Conservation (phyloP, 1,284 basidiomycete species). For the Austropuccinia psidii region DNA sequence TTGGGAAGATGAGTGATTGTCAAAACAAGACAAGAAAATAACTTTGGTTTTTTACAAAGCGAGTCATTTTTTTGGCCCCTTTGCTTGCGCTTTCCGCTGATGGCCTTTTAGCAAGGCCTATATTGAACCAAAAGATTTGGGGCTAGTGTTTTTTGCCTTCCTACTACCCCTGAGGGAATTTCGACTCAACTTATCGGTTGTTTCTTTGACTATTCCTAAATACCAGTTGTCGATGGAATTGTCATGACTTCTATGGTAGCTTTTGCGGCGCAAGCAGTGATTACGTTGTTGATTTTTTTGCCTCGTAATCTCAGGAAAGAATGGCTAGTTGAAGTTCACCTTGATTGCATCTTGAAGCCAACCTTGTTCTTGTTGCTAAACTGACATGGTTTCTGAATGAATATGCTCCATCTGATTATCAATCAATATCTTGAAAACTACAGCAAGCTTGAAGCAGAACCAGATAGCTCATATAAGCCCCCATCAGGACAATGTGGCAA, state of each 20-base stretch:
- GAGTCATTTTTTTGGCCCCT: not conserved
- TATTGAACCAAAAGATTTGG: not conserved
- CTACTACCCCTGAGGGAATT: not conserved
- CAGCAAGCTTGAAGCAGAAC: not conserved
- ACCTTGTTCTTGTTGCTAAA: not conserved
- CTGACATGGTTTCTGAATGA: not conserved
- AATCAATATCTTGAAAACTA: not conserved
- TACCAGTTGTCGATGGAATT: not conserved
- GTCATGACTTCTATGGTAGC: conserved; percentile 4
- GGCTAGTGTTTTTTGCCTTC: not conserved
- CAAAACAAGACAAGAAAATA: too few species aligned
- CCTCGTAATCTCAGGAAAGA: conserved; percentile 3
- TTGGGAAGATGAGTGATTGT: not conserved
- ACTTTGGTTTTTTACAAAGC: not conserved
- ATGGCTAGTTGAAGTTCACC: conserved; percentile 6
- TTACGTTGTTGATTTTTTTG: conserved; percentile 17
- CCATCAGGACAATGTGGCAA: not conserved
- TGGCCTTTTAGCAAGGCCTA: not conserved
- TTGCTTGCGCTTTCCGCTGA: conserved; percentile 7
- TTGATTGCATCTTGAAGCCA: too few species aligned
- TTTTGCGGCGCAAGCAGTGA: conserved; percentile 7
- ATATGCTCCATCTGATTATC: not conserved
- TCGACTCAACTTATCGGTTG: not conserved
- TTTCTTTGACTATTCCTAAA: not conserved
- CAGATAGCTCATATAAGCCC: not conserved